These are phyloP conservation scores for Nadsonia commutata DNA, from an alignment of 1,139 yeast species.

Conservation along the genomic window DNA sequence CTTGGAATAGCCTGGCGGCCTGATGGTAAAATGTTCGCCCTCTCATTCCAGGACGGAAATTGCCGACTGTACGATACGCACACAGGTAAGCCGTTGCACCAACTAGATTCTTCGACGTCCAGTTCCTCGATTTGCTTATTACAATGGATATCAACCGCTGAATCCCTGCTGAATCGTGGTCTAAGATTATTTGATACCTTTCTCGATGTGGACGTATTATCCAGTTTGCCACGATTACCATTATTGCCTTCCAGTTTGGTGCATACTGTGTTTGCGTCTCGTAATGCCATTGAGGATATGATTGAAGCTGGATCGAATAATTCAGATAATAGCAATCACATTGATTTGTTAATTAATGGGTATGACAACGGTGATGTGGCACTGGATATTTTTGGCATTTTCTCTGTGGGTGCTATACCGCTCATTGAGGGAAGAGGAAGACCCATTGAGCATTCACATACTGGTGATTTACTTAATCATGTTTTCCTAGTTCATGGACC, in stretches of 20 bases:
- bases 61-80: conserved; percentile 37
- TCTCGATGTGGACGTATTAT: conserved; percentile 16
- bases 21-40: conserved; percentile 29
- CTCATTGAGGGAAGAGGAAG: background rate
- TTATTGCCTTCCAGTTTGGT: conserved; percentile 19
- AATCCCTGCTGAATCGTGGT: background rate
- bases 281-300: conserved; percentile 10
- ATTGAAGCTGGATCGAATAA: conserved; percentile 10
- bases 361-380: conserved; percentile 12
- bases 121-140: conserved; percentile 1
- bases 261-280: conserved; percentile 6
- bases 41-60: conserved; percentile 31
- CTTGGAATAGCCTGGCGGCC: conserved; percentile 25
- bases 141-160: conserved; percentile 4
- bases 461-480: conserved; percentile 14
- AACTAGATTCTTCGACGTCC: background rate
- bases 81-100: conserved; percentile 22
- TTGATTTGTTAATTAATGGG: conserved; percentile 13
- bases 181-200: conserved; percentile 3
- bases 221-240: conserved; percentile 25
- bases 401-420: conserved; percentile 13
- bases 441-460: conserved; percentile 3
- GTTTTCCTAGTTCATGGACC: conserved; percentile 6
- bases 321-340: conserved; percentile 7
- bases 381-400: conserved; percentile 16